phyloP scores from a whole-genome alignment of 78 protist genomes.

The Bigelowiella natans region DNA sequence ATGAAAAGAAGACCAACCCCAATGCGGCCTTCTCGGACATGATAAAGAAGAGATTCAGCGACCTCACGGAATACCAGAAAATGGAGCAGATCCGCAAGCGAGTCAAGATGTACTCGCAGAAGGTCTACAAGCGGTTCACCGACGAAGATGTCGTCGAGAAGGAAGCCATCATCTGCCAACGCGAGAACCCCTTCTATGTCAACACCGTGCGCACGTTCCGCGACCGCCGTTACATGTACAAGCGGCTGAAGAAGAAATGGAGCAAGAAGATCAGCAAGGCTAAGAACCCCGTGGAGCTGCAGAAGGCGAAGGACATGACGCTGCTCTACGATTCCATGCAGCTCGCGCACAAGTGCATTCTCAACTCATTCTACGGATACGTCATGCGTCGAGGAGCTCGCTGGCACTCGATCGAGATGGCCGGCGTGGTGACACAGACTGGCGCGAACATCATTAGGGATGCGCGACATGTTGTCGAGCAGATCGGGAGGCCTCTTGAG shows the following conservation, averaged over 20 bases:
- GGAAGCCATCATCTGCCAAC: conserved; percentile 81
- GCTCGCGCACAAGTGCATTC: conserved; percentile 96
- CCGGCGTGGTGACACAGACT: conserved; percentile 91
- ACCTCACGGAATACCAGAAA: conserved; percentile 47
- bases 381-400: conserved; percentile 93
- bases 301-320: conserved; percentile 31
- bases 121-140: conserved; percentile 3
- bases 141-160: not conserved
- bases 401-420: conserved; percentile 99
- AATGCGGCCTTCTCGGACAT: too few species aligned
- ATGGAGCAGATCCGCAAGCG: conserved; percentile 44
- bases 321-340: conserved; percentile 96
- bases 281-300: conserved; percentile 8
- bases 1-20: not conserved
- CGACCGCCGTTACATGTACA: conserved; percentile 76
- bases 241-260: conserved; percentile 67
- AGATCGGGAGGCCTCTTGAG: conserved; percentile 90
- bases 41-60: conserved; percentile 7
- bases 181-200: conserved; percentile 96
- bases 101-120: conserved; percentile 57
- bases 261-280: conserved; percentile 40
- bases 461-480: conserved; percentile 69
- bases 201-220: conserved; percentile 74
- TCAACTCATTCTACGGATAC: conserved; percentile 98
- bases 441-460: conserved; percentile 86